phyloP scores from a whole-genome alignment of 768 basidiomycete genomes.

The Termitomyces bulborhizus region DNA sequence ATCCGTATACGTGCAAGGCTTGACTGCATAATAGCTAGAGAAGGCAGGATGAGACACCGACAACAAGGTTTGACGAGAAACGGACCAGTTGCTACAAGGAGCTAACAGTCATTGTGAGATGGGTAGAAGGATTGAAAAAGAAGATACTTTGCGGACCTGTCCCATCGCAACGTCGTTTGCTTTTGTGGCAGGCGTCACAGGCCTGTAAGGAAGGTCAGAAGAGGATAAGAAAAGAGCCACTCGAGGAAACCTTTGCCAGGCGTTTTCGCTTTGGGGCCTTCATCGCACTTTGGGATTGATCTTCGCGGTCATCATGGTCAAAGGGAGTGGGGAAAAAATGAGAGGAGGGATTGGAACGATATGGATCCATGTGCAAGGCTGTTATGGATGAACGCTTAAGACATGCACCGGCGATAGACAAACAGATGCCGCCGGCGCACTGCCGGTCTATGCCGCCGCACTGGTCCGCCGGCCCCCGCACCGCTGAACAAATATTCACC shows the following conservation, averaged over 20 bases:
- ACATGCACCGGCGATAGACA: conserved; percentile 18
- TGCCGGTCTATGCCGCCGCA: conserved; percentile 15
- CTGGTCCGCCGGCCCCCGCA: conserved; percentile 17
- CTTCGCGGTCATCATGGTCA: conserved; percentile 25
- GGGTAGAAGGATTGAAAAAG: conserved; percentile 8
- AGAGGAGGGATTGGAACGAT: conserved; percentile 20
- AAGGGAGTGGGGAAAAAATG: conserved; percentile 17
- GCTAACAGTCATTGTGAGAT: conserved; percentile 32
- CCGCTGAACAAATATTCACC: neutral
- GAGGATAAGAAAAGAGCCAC: neutral
- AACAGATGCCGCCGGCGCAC: conserved; percentile 27
- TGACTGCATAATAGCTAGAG: conserved; percentile 72
- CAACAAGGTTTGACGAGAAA: conserved; percentile 11
- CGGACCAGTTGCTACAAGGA: conserved; percentile 78
- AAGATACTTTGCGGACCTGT: conserved; percentile 44
- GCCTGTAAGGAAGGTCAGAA: conserved; percentile 30
- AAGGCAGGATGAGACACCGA: conserved; percentile 10
- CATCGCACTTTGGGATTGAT: conserved; percentile 26
- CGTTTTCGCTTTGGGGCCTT: conserved; percentile 50
- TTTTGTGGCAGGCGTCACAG: conserved; percentile 82
- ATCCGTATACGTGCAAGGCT: conserved; percentile 77
- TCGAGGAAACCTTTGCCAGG: conserved; percentile 37
- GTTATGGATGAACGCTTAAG: conserved; percentile 15
- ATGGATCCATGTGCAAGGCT: conserved; percentile 30
- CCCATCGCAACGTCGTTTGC: conserved; percentile 80